Base-by-base conservation (phyloP, 1,139 yeast species). In the Zygosaccharomyces pseudobailii region DNA sequence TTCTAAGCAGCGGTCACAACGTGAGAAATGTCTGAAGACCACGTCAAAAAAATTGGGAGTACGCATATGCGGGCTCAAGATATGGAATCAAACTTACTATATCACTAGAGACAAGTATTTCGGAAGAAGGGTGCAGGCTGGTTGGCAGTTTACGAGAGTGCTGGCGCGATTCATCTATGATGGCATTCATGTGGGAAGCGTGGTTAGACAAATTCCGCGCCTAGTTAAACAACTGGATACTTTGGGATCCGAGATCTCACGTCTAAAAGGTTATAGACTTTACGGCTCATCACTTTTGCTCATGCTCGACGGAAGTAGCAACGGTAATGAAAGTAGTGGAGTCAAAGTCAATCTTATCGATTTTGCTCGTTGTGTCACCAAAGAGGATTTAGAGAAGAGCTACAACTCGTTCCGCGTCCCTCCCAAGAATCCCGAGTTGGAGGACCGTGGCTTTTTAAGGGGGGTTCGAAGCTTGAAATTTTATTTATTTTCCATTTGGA, bases 31-130 rank as follows among this genome's bases (percentile, higher is more conserved):
- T 67, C 70, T 76, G 5, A 69, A 73, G 47, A 92, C 97, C 0
- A 90, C 98, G 0, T 84, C 95, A 6, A 73, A 89, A 43, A 71
- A 74, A 52, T 73, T 92, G 32, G 99, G 99, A 2, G 96, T 89
- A 0, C 74, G 99, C 47, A 80, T 94, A 20, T 94, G 99, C 70
- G 99, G 99, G 5, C 79, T 94, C 79, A 96, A 92, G 66, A 84
- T 84, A 23, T 87, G 90, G 84, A 82, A 87, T 61, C 59, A 65
- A 13, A 66, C 71, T 27, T 70, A 70, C 46, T 86, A 78, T 52
- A 76, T 85, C 52, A 80, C 80, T 53, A 79, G 84, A 53, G 97
- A 92, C 69, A 92, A 92, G 70, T 94, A 92, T 66, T 90, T 84
- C 67, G 99, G 99, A 2, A 77, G 99, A 50, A 70, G 78, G 42